Evolutionary conservation across 129 eudicot species (phyloP).

Genomic region (Tanacetum coccineum): DNA sequence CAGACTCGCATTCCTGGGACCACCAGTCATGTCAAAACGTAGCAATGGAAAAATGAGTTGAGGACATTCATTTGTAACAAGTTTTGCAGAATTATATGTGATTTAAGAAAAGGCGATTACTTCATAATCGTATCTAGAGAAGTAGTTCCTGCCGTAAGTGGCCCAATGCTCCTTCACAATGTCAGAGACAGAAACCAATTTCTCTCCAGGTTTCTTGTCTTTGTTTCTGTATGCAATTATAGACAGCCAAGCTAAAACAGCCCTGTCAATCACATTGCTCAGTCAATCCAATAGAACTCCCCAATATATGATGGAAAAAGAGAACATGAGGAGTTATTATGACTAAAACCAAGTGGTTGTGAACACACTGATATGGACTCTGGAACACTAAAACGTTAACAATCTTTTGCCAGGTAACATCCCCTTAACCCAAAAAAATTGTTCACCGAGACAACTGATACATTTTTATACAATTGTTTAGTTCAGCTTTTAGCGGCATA

Average conservation of each 20-base stretch:
- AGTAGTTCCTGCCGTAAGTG: conserved; percentile 95
- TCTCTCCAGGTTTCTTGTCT: conserved; percentile 78
- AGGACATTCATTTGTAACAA: conserved; percentile 3
- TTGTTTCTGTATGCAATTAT: conserved; percentile 82
- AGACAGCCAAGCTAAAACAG: conserved; percentile 98
- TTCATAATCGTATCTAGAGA: conserved; percentile 97
- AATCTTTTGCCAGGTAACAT: too few species aligned
- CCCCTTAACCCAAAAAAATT: too few species aligned
- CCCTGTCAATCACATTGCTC: conserved; percentile 53
- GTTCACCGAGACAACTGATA: too few species aligned
- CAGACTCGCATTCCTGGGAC: conserved; percentile 92
- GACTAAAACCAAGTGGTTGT: neutral
- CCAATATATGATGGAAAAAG: neutral
- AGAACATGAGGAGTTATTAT: neutral
- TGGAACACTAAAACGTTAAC: too few species aligned
- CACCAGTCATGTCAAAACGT: conserved; percentile 20
- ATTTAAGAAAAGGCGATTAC: conserved; percentile 34
- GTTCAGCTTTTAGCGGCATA: too few species aligned
- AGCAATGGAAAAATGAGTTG: conserved; percentile 5
- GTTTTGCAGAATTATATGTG: neutral
- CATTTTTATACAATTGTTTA: too few species aligned
- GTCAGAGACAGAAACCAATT: conserved; percentile 75
- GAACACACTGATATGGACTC: neutral
- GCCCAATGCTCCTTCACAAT: conserved; percentile 96
- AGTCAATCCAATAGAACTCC: conserved; percentile 12